Evolutionary conservation across 2,329 filamentous ascomycete genomes (phyloP), one percentile per base, ranked within the genome.

Genomic region (Falciphora oryzae): DNA sequence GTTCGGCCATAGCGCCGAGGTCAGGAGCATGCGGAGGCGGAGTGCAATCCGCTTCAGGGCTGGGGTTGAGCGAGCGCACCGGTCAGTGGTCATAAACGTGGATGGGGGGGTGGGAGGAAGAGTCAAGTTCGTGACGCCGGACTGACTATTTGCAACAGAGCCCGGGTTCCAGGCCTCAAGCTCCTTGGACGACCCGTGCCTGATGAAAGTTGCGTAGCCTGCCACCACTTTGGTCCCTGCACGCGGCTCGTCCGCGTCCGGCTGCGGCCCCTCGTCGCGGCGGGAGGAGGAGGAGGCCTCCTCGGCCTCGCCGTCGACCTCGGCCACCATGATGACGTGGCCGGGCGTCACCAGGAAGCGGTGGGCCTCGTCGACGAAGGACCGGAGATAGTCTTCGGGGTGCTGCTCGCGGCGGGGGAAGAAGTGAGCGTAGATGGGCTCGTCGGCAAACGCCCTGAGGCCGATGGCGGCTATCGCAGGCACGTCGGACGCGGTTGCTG

Each of bases 301-400:
- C 29, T 31, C 29, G 29, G n/a, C 57, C 8, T 58, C 28, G 28
- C 28, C 28, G 57, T 58, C 57, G n/a, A 27, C 57, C 57, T 58
- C 57, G n/a, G 57, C 57, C 57, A 58, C 57, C n/a, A 58, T 58
- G n/a, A 58, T 27, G n/a, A 58, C 57, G n/a, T 58, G 57, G 57
- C 29, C 25, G n/a, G 57, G 57, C n/a, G 57, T 58, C 13, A 58
- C n/a, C n/a, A 58, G 16, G 28, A 58, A 58, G 11, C 57, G 57
- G 57, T n/a, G n/a, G 57, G 28, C 28, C 57, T 58, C 57, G 57
- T 58, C 57, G n/a, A 27, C 57, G 57, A 58, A 28, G 57, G 57
- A n/a, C n/a, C 57, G 57, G 57, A 27, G 25, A 28, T 27, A 58
- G 57, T 58, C 57, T 18, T 27, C 57, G 8, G 57, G 57, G 57